These are phyloP conservation scores for Alisma plantagoaquatica DNA, from an alignment of 106 monocot genomes.

Conservation along the genomic window DNA sequence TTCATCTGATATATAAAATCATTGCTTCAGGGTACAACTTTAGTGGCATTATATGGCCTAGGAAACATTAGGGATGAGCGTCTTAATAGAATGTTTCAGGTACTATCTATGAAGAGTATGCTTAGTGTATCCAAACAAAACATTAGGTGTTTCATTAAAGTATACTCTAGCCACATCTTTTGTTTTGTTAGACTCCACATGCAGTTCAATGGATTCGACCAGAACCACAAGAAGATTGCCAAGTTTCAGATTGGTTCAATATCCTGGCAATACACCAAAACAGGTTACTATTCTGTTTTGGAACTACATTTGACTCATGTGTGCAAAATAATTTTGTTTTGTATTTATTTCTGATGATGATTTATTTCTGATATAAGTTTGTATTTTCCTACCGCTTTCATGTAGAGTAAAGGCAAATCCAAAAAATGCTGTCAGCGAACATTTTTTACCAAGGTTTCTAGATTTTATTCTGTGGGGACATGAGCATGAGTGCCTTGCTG, in stretches of 20 bases:
- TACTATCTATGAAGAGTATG: conserved; percentile 4
- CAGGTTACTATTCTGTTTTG: conserved; percentile 38
- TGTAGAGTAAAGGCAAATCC: conserved; percentile 92
- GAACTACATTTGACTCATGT: no score
- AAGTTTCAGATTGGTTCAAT: conserved; percentile 94
- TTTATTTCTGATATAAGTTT: not conserved
- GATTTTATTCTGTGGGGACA: conserved; percentile 98
- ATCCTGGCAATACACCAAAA: conserved; percentile 98
- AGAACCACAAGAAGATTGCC: conserved; percentile 73
- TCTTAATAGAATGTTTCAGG: conserved; percentile 99
- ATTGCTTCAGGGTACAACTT: conserved; percentile 67
- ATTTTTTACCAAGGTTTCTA: conserved; percentile 93
- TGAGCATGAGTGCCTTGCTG: conserved; percentile 98
- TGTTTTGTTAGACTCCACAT: conserved; percentile 80
- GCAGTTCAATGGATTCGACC: conserved; percentile 97
- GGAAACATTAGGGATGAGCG: conserved; percentile 99
- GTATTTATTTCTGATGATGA: no score
- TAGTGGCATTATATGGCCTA: conserved; percentile 89
- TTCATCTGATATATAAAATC: not conserved
- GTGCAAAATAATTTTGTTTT: no score
- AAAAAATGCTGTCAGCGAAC: conserved; percentile 98
- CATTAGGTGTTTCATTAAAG: not conserved
- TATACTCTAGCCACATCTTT: not conserved
- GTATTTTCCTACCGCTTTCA: not conserved
- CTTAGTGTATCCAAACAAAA: no score